Evolutionary conservation across 768 basidiomycete species (phyloP), one percentile per base, ranked within the genome.

Genomic region (Kwoniella heveanensis): DNA sequence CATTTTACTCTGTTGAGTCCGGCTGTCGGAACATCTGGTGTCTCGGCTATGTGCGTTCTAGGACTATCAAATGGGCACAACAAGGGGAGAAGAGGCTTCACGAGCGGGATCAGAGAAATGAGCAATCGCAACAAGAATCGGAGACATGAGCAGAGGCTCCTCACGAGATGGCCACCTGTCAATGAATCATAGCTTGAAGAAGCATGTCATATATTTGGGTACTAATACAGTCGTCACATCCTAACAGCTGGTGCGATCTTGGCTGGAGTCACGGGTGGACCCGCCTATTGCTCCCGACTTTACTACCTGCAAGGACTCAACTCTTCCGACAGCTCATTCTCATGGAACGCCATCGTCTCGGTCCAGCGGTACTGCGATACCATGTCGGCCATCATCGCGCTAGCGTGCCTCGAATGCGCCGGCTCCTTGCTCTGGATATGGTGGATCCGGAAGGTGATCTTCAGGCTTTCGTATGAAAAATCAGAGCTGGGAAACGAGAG

Each of bases 311-410:
- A 10, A n/a, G 58, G 58, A 10, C 30, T 37, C 39, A n/a, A 25
- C 19, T 21, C 32, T 5, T 32, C 49, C 2, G 19, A 21, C 9
- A 17, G 36, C 10, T 51, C 49, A 53, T 60, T 37, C 37, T 46
- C 57, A n/a, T 58, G 49, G 15, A 50, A 60, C 19, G 49, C 48
- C 10, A 51, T 51, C 24, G 21, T 30, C 9, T 51, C 58, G 6
- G 50, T 60, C 19, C n/a, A 37, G 19, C 22, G 24, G 6, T 27
- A 51, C 17, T 60, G 58, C 25, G 50, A 60, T 37, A 32, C 48
- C 22, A 51, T 60, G 29, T 60, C 58, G 24, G 49, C 58, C n/a
- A 25, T 51, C n/a, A 60, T 60, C 37, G 58, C 58, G n/a, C 27
- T 60, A 7, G 25, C 47, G 3, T 52, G 27, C 12, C 30, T 60